Percentiles rank a stretch among this genome's conserved stretches.
Conservation (phyloP, 1,284 basidiomycete species). For the Amylostereum areolatum region DNA sequence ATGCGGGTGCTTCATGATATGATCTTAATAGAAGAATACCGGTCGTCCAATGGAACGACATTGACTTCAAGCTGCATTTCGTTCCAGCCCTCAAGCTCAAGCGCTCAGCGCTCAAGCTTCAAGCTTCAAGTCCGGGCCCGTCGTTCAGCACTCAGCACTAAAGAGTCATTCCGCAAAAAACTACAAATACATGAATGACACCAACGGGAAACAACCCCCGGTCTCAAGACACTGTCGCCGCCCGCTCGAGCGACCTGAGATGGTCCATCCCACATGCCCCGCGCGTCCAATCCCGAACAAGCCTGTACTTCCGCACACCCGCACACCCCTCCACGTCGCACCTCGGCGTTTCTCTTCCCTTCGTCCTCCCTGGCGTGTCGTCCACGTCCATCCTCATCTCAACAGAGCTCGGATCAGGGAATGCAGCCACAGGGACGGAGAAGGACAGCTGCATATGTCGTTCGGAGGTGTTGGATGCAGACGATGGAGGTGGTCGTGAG, state of each 20-base stretch:
- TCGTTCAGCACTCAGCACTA: too few species aligned
- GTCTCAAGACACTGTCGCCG: not conserved
- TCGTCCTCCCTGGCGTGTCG: conserved; percentile 17
- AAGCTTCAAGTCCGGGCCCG: too few species aligned
- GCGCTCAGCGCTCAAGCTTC: too few species aligned
- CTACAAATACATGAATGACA: too few species aligned
- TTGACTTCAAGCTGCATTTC: too few species aligned
- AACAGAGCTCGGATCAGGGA: conserved; percentile 38
- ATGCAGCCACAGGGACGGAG: conserved; percentile 40
- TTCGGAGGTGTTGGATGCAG: conserved; percentile 4
- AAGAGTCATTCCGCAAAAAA: too few species aligned
- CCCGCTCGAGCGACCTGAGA: conserved; percentile 43
- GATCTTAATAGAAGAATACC: too few species aligned
- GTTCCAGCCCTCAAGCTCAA: too few species aligned
- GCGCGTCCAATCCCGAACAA: conserved; percentile 39
- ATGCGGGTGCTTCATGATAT: too few species aligned
- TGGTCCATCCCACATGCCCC: conserved; percentile 55
- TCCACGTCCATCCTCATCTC: conserved; percentile 24
- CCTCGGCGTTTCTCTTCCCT: conserved; percentile 14
- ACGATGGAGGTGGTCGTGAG: conserved; percentile 20
- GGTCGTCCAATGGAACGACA: too few species aligned
- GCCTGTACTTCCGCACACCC: conserved; percentile 42
- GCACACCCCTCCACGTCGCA: conserved; percentile 47
- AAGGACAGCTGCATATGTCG: conserved; percentile 38
- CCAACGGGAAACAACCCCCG: too few species aligned